Percentiles rank a stretch among this genome's conserved stretches.
These are phyloP conservation scores for Carnegiea gigantea DNA, from an alignment of 179 eudicot genomes.

Conservation along the genomic window DNA sequence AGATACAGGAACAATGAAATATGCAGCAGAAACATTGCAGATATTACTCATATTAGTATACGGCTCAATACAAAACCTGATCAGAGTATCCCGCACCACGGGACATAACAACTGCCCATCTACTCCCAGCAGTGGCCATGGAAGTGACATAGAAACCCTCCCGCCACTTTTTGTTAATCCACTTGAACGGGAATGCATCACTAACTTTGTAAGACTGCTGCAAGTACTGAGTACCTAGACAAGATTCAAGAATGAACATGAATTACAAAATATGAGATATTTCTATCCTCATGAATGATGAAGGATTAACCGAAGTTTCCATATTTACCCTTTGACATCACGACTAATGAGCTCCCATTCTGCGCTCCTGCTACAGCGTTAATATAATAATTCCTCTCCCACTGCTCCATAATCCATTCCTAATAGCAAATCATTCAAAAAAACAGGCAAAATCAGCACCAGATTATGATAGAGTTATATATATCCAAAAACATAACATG, in stretches of 20 bases:
- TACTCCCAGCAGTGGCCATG: constrained; percentile 89
- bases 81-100: constrained; percentile 82
- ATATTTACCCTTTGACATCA: constrained; percentile 83
- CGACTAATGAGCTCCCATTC: constrained; percentile 81
- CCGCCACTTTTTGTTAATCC: constrained; percentile 95
- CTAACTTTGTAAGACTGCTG: constrained; percentile 97
- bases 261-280: background rate
- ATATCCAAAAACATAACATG: background rate
- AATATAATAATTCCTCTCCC: constrained; percentile 83
- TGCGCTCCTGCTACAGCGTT: constrained; percentile 78
- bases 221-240: constrained; percentile 65
- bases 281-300: background rate
- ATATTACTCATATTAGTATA: background rate
- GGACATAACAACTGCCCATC: constrained; percentile 97
- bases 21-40: background rate
- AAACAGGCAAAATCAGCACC: background rate
- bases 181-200: constrained; percentile 87
- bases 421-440: constrained; percentile 23
- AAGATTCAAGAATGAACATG: background rate
- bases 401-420: constrained; percentile 97
- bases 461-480: background rate
- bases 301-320: background rate
- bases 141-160: constrained; percentile 89
- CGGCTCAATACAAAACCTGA: constrained; percentile 46
- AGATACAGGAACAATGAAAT: background rate